Evolutionary conservation across 139 green algal species (phyloP).

Genomic region (Mesotaenium endlicherianum): DNA sequence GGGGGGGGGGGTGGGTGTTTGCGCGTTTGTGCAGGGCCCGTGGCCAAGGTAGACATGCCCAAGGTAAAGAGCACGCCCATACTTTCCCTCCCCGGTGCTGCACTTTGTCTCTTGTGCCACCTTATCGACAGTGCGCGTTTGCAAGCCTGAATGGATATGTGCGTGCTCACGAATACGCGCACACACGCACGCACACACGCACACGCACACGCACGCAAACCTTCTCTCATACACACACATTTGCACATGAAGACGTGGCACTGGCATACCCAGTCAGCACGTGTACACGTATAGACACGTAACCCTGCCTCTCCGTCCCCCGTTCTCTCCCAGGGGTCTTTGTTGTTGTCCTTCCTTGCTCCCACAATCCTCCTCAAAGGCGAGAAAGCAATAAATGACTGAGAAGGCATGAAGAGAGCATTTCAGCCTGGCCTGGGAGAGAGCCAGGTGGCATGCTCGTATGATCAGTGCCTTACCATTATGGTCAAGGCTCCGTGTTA

Average conservation of each 20-base stretch:
- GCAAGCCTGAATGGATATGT: not conserved
- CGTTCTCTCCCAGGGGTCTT: no score
- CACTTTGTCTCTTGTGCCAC: no score
- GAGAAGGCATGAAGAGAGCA: no score
- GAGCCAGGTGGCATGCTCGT: no score
- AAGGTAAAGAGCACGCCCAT: conserved; percentile 11
- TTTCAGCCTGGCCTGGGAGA: no score
- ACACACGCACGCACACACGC: not conserved
- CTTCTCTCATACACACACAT: not conserved
- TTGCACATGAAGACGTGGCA: not conserved
- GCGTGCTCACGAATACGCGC: no score
- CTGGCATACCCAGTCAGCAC: no score
- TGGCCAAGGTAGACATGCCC: conserved; percentile 39
- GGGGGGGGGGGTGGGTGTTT: not conserved
- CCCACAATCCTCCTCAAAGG: no score
- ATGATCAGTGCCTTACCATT: not conserved
- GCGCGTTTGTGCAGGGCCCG: conserved; percentile 6
- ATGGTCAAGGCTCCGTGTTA: not conserved
- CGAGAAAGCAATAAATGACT: no score
- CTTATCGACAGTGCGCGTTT: not conserved
- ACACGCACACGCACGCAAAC: not conserved
- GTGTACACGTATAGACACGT: no score
- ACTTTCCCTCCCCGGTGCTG: not conserved
- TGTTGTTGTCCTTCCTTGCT: no score
- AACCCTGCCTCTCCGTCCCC: no score